Evolutionary conservation across 73 alveolate species (phyloP), one percentile per base, ranked within the genome.

Genomic region (Symbiodinium natans): DNA sequence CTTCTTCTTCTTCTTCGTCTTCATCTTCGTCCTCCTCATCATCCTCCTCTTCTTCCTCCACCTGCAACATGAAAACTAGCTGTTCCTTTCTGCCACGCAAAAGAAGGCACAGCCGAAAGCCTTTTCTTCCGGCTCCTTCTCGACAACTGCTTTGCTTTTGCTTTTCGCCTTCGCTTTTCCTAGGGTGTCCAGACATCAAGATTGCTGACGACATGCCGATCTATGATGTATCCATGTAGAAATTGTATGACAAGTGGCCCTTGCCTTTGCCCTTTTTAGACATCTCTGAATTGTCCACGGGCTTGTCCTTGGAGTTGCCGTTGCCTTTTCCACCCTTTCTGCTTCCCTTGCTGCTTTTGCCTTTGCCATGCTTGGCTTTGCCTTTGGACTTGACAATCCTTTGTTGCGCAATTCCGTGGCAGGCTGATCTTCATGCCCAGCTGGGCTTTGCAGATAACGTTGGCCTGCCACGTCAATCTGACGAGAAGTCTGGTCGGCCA

Each of bases 1-100:
- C 94, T 36, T 88, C 95, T 36, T 88, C 95, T 21, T 88, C 95
- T 7, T 88, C 95, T 7, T 88, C 95, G 27, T 77, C 80, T 29
- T 88, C 95, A 73, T 88, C 95, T 6, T 88, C 85, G 41, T 54
- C 84, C 41, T 82, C 71, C 90, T 77, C 48, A 1, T 52, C n/a
- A n/a, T n/a, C 71, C 15, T 52, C 71, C 71, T 52, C 2, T 8
- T 15, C 68, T 52, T 8, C 31, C 71, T 4, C 71, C 71, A 52
- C 23, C 71, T 29, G 27, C 59, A 46, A 4, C 71, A 13, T 23
- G n/a, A 15, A n/a, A n/a, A n/a, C n/a, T n/a, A n/a, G n/a, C n/a
- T n/a, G n/a, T n/a, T n/a, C n/a, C n/a, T n/a, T n/a, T 52, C 2
- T 52, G 71, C 71, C 71, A 52, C 71, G 27, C 71, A 52, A 0